Conservation (phyloP, 208 protist genomes). For the Blastocrithidia nonstop region DNA sequence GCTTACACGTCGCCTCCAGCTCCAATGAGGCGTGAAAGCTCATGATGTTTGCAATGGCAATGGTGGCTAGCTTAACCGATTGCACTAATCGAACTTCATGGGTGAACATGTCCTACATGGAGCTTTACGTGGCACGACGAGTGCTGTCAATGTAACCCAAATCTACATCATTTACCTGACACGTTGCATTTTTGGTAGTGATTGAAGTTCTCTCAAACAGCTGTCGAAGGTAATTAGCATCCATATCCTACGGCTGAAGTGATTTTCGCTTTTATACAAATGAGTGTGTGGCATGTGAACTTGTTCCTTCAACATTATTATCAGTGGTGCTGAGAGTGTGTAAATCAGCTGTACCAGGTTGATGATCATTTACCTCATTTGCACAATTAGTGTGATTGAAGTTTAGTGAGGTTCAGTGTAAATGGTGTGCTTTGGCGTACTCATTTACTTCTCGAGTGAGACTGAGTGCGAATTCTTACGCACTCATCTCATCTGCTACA, state of each 20-base stretch:
- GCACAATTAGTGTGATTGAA: neutral
- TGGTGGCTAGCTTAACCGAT: conserved; percentile 39
- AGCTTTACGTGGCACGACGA: no score
- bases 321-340: conserved; percentile 45
- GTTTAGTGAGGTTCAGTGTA: conserved; percentile 4
- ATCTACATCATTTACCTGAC: no score
- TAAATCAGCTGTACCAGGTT: conserved; percentile 27
- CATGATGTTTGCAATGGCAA: conserved; percentile 69
- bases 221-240: no score
- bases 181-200: no score
- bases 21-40: conserved; percentile 74
- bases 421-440: conserved; percentile 34
- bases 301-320: conserved; percentile 44
- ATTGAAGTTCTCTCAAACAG: no score
- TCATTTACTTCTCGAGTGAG: conserved; percentile 52
- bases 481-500: conserved; percentile 9
- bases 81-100: no score
- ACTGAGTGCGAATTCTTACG: conserved; percentile 47
- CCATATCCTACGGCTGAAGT: no score
- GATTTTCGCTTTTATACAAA: conserved; percentile 67
- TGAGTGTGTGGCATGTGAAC: conserved; percentile 35
- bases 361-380: conserved; percentile 10
- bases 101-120: no score
- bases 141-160: no score
- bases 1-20: conserved; percentile 74